Conservation (phyloP, 164 flowering plant genomes). For the Nymphaea colorata region DNA sequence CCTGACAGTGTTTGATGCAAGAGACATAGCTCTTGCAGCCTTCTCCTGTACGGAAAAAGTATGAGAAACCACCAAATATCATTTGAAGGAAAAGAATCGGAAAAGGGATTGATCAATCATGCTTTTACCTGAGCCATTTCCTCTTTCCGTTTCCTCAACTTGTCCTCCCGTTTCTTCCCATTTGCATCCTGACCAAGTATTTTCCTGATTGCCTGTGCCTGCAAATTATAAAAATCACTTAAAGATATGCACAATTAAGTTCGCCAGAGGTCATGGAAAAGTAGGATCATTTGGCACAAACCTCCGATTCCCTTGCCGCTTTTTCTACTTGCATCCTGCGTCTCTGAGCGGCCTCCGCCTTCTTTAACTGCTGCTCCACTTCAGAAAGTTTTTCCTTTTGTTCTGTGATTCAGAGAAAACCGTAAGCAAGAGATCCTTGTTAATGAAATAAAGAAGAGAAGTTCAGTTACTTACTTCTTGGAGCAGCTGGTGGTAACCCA, state of each 20-base stretch:
- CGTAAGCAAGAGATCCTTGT: not conserved
- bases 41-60: conserved; percentile 42
- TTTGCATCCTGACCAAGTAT: conserved; percentile 92
- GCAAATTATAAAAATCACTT: conserved; percentile 9
- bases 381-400: conserved; percentile 92
- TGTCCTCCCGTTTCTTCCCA: conserved; percentile 81
- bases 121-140: conserved; percentile 74
- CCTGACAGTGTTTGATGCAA: conserved; percentile 53
- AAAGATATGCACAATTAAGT: no score
- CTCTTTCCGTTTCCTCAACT: conserved; percentile 70
- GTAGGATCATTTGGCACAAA: conserved; percentile 14
- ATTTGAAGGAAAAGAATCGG: not conserved
- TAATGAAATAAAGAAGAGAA: not conserved
- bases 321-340: conserved; percentile 88
- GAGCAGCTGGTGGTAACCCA: conserved; percentile 81
- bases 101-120: not conserved
- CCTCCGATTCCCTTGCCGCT: conserved; percentile 88
- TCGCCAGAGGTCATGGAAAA: not conserved
- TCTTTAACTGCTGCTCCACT: conserved; percentile 83
- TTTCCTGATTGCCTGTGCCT: conserved; percentile 95
- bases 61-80: not conserved
- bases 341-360: conserved; percentile 93
- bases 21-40: conserved; percentile 51
- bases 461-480: conserved; percentile 53
- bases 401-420: conserved; percentile 27